Base-by-base conservation (phyloP, 306 rosid genomes). In the Elaeagnus macrophylla region DNA sequence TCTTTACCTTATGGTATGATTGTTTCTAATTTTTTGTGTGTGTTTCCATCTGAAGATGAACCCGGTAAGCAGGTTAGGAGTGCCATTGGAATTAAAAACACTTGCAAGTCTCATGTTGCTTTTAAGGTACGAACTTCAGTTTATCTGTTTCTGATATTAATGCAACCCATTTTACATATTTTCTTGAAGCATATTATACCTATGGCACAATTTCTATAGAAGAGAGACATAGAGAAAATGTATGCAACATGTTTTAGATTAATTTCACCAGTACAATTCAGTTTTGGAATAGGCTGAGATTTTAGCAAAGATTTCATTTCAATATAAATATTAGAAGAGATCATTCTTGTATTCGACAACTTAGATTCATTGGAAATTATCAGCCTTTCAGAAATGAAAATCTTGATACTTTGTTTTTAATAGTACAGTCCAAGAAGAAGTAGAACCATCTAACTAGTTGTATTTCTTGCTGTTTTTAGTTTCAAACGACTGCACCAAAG, bases 401-500 rank as follows among this genome's bases (percentile, higher is more conserved):
- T 20, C 11, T 53, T 53, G 43, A 53, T 37, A 36, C 15, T 3
- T 7, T 53, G 17, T 54, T 60, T 7, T 37, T 14, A 38, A 41
- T 17, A 0, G 57, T 57, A 43, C 64, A 17, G 40, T 53, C 42
- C 25, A 53, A 43, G 32, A 25, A 25, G 32, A 25, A 25, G 32
- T 12, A 64, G 61, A 57, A 19, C 50, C 52, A 53, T 65, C 55
- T 36, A 52, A 53, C 57, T 57, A 20, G 39, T 64, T 49, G 58
- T 57, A 2, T 60, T n/a, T 75, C 59, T 61, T 48, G 57, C 64
- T 75, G 70, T 25, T 25, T 5, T 57, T 59, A 88, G 96, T 88
- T 88, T 63, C 96, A 88, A 84, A 88, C 96, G 54, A 88, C 96
- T 48, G 96, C 94, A 10, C 96, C 96, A 59, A 88, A 88, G 82